Base-by-base conservation (phyloP, 2,329 filamentous ascomycete genomes). In the Myriosclerotinia duriaeana region DNA sequence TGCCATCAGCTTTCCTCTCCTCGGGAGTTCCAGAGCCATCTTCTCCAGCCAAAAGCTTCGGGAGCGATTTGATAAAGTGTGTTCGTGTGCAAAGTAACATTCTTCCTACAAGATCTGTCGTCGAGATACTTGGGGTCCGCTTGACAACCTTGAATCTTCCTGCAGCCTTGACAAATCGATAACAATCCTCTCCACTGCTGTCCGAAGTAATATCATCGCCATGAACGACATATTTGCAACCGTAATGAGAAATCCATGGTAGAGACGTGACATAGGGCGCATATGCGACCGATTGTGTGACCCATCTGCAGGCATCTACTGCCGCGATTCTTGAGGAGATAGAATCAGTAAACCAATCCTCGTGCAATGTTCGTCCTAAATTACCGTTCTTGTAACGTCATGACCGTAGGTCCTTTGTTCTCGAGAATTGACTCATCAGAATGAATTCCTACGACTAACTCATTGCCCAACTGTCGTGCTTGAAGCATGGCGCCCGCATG, bases 151-250 rank as follows among this genome's bases (percentile, higher is more conserved):
- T 93, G 85, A 99, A 99, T 53, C 95, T 87, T 15, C 90, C 89
- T 1, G 94, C 95, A 52, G 91, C 89, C 80, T 99, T 99, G 75
- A 99, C 95, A 76, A 94, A 98, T 68, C 95, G 91, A 80, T 99
- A 99, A 81, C 94, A 98, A 80, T 99, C 95, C 77, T 97, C 90
- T 53, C 95, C 95, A 72, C 88, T 88, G 76, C 90, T 91, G 79
- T 99, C 95, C 0, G 93, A 96, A 3, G 95, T 98, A 76, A 98
- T 96, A 79, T 98, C 94, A 78, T 98, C 95, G 68, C 94, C 94
- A 78, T 98, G 94, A 2, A 97, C 94, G 53, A 98, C 95, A 78
- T 94, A 98, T 76, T 90, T 87, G 83, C 95, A 98, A 70, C 95
- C 93, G 77, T 95, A 97, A 79, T 97, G 93, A 66, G 89, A 89